Percentiles rank a stretch among this genome's conserved stretches.
phyloP scores from a whole-genome alignment of 108 stramenopile genomes.

The Skeletonema marinoi region DNA sequence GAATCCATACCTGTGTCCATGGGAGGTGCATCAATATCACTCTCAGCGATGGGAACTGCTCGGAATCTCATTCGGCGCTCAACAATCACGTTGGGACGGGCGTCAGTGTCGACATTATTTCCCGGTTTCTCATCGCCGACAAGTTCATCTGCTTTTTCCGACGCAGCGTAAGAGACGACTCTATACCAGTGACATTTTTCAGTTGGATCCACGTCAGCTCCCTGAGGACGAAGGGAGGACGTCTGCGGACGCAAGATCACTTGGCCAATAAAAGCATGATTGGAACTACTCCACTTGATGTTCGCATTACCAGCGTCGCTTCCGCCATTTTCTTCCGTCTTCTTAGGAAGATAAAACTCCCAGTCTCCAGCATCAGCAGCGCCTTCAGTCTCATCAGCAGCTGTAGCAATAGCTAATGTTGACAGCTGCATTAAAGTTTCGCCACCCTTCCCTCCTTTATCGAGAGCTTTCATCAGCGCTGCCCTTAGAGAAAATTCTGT shows the following conservation, averaged over 20 bases:
- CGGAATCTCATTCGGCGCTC: slow-evolving; percentile 78
- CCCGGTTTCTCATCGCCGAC: slow-evolving; percentile 16
- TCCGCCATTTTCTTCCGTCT: not conserved
- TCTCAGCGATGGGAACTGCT: slow-evolving; percentile 44
- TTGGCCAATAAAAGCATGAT: slow-evolving; percentile 54
- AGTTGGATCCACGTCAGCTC: slow-evolving; percentile 5
- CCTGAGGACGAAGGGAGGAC: slow-evolving; percentile 13
- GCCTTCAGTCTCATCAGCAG: slow-evolving; percentile 72
- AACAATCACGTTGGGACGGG: slow-evolving; percentile 36
- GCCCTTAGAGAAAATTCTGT: slow-evolving; percentile 67
- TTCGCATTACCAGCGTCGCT: slow-evolving; percentile 22
- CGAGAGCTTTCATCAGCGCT: slow-evolving; percentile 50
- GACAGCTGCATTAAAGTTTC: slow-evolving; percentile 43
- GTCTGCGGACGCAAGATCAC: slow-evolving; percentile 43
- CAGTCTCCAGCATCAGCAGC: slow-evolving; percentile 68
- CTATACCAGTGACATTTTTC: slow-evolving; percentile 70
- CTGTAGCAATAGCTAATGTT: slow-evolving; percentile 66
- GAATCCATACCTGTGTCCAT: slow-evolving; percentile 14
- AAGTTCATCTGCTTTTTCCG: slow-evolving; percentile 49
- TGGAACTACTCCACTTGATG: slow-evolving; percentile 54
- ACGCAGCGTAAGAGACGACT: slow-evolving; percentile 57
- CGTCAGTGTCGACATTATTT: slow-evolving; percentile 22
- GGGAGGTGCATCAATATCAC: slow-evolving; percentile 17
- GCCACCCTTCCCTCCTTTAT: slow-evolving; percentile 40
- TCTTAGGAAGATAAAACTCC: slow-evolving; percentile 44